Evolutionary conservation across 1,139 yeast species (phyloP).

Genomic region (Tardiomyces depauwii): DNA sequence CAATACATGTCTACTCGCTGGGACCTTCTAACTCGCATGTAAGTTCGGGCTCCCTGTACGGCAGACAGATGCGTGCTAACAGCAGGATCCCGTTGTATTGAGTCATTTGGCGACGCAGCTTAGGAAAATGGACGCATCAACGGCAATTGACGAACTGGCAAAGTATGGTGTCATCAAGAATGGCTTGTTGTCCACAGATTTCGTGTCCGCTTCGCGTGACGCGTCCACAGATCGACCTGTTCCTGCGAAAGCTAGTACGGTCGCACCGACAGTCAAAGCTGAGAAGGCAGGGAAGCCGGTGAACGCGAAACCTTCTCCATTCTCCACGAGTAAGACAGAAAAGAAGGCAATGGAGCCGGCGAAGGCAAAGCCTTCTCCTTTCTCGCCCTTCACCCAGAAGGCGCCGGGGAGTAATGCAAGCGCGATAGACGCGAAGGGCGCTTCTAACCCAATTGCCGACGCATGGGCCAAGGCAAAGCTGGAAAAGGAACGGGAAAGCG

Average conservation of each 20-base stretch:
- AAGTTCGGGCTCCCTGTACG: not conserved
- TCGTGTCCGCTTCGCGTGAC: not conserved
- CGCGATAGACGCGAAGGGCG: not conserved
- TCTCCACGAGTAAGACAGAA: not conserved
- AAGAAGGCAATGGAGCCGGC: too few relatives aligned
- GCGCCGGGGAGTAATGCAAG: too few relatives aligned
- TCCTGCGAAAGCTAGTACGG: too few relatives aligned
- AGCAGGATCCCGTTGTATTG: conserved; percentile 4
- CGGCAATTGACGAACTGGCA: conserved; percentile 3
- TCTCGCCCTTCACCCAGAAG: not conserved
- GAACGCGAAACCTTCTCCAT: not conserved
- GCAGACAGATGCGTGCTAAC: not conserved
- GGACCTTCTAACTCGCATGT: conserved; percentile 6
- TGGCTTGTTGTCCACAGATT: conserved; percentile 2
- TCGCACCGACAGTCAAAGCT: not conserved
- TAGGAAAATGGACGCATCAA: conserved; percentile 2
- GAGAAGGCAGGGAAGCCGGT: not conserved
- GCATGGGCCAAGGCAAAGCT: not conserved
- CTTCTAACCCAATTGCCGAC: not conserved
- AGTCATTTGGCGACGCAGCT: conserved; percentile 1
- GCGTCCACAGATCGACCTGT: too few relatives aligned
- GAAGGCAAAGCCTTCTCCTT: too few relatives aligned
- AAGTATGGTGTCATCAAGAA: conserved; percentile 8
- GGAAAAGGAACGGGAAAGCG: not conserved
- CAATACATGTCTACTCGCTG: conserved; percentile 14